phyloP scores from a whole-genome alignment of 1,284 basidiomycete species.

The Coniferiporia weirii region DNA sequence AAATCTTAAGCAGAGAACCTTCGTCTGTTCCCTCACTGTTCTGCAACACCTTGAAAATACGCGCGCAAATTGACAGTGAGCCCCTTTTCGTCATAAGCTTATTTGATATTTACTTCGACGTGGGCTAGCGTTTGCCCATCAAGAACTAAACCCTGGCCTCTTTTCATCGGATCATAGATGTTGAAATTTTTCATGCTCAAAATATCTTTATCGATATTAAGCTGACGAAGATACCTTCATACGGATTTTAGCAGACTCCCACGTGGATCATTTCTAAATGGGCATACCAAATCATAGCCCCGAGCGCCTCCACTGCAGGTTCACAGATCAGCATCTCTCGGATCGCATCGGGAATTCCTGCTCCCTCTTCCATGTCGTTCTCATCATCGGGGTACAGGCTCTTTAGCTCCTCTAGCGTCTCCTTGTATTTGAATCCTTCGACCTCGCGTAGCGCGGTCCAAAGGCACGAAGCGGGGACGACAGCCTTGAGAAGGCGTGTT shows the following conservation, averaged over 20 bases:
- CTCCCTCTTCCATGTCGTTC: conserved; percentile 40
- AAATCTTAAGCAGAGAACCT: conserved; percentile 77
- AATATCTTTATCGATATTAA: conserved; percentile 93
- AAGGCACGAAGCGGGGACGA: conserved; percentile 73
- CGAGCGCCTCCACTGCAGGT: conserved; percentile 77
- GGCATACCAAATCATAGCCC: conserved; percentile 78
- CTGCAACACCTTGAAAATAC: conserved; percentile 57
- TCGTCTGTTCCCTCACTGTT: conserved; percentile 91
- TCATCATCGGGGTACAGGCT: conserved; percentile 61
- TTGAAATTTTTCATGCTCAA: conserved; percentile 95
- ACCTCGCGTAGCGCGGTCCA: conserved; percentile 84
- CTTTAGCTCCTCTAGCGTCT: conserved; percentile 68
- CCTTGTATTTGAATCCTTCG: conserved; percentile 75
- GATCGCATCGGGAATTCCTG: conserved; percentile 69
- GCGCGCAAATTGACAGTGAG: not conserved
- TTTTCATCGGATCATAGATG: conserved; percentile 90
- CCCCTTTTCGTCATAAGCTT: not conserved
- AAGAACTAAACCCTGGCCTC: conserved; percentile 76
- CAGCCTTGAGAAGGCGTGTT: conserved; percentile 71
- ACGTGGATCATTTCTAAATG: not conserved
- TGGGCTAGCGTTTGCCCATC: conserved; percentile 94
- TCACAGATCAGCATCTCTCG: conserved; percentile 61
- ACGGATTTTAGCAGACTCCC: not conserved
- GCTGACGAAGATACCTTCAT: conserved; percentile 75
- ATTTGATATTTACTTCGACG: conserved; percentile 59